Evolutionary conservation across 805 yeast species (phyloP).

Genomic region (Saccharomyces jurei): DNA sequence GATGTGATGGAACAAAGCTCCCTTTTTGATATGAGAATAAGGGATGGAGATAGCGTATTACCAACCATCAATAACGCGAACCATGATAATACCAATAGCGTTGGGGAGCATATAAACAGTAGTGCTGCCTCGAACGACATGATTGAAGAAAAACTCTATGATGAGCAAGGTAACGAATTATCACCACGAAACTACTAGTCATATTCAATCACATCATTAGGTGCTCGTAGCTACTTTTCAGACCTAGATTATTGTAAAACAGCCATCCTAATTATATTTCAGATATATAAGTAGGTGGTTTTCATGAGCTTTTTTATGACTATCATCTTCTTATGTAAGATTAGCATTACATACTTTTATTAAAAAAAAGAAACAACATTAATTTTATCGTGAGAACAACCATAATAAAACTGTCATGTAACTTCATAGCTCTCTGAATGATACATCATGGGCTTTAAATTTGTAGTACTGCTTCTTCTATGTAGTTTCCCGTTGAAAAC

Average conservation of each 20-base stretch:
- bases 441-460: too few species aligned
- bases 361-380: background rate
- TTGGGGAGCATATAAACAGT: slow-evolving; percentile 3
- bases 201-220: background rate
- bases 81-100: slow-evolving; percentile 1
- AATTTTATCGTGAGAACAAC: background rate
- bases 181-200: slow-evolving; percentile 18
- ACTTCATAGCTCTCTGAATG: too few species aligned
- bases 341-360: background rate
- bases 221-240: background rate
- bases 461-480: too few species aligned
- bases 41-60: background rate
- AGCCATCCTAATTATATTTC: background rate
- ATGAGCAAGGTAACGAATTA: slow-evolving; percentile 18
- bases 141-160: slow-evolving; percentile 18
- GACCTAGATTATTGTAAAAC: background rate
- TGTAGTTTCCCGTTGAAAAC: too few species aligned
- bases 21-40: background rate
- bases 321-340: background rate
- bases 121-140: slow-evolving; percentile 14
- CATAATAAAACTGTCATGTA: background rate
- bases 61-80: background rate
- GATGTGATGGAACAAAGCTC: slow-evolving; percentile 1
- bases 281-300: background rate
- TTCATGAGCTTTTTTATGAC: background rate